These are phyloP conservation scores for Exophiala sideris DNA, from an alignment of 2,329 filamentous ascomycete species.

Conservation along the genomic window DNA sequence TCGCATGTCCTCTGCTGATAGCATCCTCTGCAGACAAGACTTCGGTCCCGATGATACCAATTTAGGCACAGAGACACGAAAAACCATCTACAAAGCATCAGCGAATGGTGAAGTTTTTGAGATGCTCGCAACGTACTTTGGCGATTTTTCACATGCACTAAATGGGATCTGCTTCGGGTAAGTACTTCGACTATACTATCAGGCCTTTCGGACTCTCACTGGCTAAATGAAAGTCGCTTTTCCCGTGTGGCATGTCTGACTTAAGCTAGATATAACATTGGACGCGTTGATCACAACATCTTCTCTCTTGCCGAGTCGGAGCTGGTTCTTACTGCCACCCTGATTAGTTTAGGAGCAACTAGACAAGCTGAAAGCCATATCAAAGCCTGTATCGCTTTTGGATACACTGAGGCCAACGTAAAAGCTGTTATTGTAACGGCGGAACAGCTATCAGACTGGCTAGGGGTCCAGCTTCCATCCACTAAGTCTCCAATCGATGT, in stretches of 20 bases:
- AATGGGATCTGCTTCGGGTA: constrained; percentile 1
- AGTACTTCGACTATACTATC: neutral
- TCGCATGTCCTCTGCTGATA: too few relatives aligned
- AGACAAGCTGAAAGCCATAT: constrained; percentile 3
- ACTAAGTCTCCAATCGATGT: too few relatives aligned
- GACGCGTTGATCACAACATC: neutral
- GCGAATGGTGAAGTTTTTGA: constrained; percentile 3
- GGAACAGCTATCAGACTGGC: too few relatives aligned
- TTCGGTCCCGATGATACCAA: neutral
- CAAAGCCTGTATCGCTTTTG: constrained; percentile 3
- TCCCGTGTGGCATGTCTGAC: too few relatives aligned
- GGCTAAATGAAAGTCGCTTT: too few relatives aligned
- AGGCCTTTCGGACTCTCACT: too few relatives aligned
- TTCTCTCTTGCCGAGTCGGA: neutral
- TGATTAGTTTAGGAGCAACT: neutral
- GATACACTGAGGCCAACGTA: neutral
- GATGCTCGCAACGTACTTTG: neutral
- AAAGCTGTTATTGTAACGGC: neutral
- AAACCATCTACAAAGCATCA: constrained; percentile 2
- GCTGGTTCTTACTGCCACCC: too few relatives aligned
- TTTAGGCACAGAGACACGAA: neutral
- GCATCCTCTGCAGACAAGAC: neutral
- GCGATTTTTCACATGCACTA: constrained; percentile 1
- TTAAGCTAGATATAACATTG: neutral
- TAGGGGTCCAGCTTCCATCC: too few relatives aligned